These are phyloP conservation scores for Emergomyces africanus DNA, from an alignment of 2,329 filamentous ascomycete species.

Conservation along the genomic window DNA sequence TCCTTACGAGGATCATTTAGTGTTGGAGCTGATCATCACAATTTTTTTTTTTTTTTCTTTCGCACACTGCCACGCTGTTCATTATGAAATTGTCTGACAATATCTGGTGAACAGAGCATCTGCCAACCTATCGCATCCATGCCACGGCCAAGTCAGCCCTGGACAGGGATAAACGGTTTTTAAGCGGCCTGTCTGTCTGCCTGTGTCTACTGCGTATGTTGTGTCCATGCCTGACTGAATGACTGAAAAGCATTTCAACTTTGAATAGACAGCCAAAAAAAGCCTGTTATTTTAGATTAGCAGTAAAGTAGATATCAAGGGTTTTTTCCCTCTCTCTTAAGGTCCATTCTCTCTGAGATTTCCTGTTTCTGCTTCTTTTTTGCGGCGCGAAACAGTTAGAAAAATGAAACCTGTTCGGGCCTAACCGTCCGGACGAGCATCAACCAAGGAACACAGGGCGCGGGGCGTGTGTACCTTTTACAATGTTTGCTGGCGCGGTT, in stretches of 20 bases:
- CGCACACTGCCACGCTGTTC: conserved; percentile 2
- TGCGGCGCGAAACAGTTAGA: too few relatives aligned
- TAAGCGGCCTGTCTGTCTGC: too few relatives aligned
- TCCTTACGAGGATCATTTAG: neutral
- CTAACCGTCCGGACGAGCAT: neutral
- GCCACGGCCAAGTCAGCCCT: neutral
- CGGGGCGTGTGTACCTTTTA: too few relatives aligned
- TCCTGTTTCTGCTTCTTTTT: too few relatives aligned
- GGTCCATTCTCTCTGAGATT: neutral
- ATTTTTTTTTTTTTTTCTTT: neutral
- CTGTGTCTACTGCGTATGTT: too few relatives aligned
- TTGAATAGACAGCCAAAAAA: too few relatives aligned
- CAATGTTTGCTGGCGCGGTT: neutral
- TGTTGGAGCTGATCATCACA: neutral
- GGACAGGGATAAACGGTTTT: too few relatives aligned
- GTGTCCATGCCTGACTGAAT: too few relatives aligned
- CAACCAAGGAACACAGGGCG: neutral
- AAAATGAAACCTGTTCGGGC: neutral
- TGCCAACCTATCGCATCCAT: neutral
- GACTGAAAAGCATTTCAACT: too few relatives aligned
- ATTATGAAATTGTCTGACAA: neutral
- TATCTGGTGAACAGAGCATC: neutral
- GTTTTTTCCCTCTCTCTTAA: too few relatives aligned
- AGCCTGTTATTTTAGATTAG: neutral
- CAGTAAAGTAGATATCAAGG: neutral